Evolutionary conservation across 2,329 filamentous ascomycete genomes (phyloP), one percentile per base, ranked within the genome.

Genomic region (Fusarium brevicatenulatum): DNA sequence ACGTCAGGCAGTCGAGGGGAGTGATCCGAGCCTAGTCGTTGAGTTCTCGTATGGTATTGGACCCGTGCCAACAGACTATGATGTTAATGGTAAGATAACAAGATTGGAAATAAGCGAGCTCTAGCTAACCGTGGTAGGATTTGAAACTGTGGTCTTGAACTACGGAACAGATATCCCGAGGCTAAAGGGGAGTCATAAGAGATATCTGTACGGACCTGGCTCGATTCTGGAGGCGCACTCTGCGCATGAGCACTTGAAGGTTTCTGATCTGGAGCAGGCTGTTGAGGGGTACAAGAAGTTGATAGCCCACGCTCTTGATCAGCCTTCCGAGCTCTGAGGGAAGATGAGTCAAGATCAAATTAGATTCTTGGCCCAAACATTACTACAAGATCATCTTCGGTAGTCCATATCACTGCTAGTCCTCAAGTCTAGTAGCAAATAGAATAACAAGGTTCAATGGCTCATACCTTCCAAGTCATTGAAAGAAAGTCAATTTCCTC

Each of bases 221-320:
- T 60, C 64, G 4, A 60, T 67, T 9, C 40, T 67, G 1, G 53
- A 67, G 9, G 63, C 64, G 10, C 63, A 67, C 13, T 67, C 64
- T 46, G 63, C 36, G 1, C 64, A 67, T 47, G 64, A 67, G 15
- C 64, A 67, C 18, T n/a, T 67, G 4, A 66, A 18, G 18, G 18
- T 67, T 4, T 67, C 34, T 1, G 64, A 67, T 7, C 7, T 67
- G 23, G 53, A 67, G n/a, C 13, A 47, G 4, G 64, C 64, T 9
- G 53, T 67, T 1, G 13, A 28, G 2, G 64, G 64, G 5, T 67
- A 61, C 21, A 44, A 53, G 18, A 40, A 13, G 13, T 25, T 67
- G 7, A 39, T 67, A 36, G 5, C 40, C 4, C 64, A 67, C 4
- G n/a, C 37, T 0, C 23, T 66, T 9, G 12, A n/a, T 6, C 42